phyloP scores from a whole-genome alignment of 1,284 basidiomycete genomes.

The Boletus semigastroideus region DNA sequence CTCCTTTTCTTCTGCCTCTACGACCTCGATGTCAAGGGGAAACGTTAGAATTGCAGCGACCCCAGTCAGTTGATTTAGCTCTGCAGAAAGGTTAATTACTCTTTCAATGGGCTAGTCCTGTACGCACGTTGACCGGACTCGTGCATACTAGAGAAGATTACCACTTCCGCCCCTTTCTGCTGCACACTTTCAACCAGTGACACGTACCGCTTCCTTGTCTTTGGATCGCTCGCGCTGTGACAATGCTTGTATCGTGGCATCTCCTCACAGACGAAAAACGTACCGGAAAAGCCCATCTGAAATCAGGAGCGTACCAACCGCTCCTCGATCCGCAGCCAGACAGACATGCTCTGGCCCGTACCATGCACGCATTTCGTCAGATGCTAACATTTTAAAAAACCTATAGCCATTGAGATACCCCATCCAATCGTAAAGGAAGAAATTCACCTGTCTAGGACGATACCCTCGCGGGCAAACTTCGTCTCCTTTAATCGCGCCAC shows the following conservation, averaged over 20 bases:
- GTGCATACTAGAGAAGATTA: slow-evolving; percentile 99
- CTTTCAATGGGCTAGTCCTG: background rate
- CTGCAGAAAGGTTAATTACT: slow-evolving; percentile 42
- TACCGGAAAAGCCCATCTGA: slow-evolving; percentile 94
- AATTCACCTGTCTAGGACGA: slow-evolving; percentile 81
- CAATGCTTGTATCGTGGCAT: background rate
- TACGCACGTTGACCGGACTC: slow-evolving; percentile 91
- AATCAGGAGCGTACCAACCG: slow-evolving; percentile 92
- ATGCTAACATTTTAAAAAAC: slow-evolving; percentile 95
- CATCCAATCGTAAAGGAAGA: background rate
- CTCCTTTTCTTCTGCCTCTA: slow-evolving; percentile 81
- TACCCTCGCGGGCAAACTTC: slow-evolving; percentile 95
- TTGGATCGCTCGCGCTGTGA: slow-evolving; percentile 70
- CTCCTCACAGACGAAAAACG: slow-evolving; percentile 12
- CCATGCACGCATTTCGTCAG: slow-evolving; percentile 96
- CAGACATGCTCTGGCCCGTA: slow-evolving; percentile 95
- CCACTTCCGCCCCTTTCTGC: slow-evolving; percentile 86
- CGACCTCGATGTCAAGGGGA: slow-evolving; percentile 93
- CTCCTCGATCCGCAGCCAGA: slow-evolving; percentile 89
- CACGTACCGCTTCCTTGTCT: slow-evolving; percentile 83
- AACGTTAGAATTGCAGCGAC: slow-evolving; percentile 96
- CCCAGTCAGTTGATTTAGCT: slow-evolving; percentile 93
- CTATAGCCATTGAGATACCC: slow-evolving; percentile 42
- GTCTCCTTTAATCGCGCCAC: slow-evolving; percentile 87
- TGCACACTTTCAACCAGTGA: slow-evolving; percentile 87